Evolutionary conservation across 805 yeast genomes (phyloP), one percentile per base, ranked within the genome.

Genomic region (Saturnispora zaruensis): DNA sequence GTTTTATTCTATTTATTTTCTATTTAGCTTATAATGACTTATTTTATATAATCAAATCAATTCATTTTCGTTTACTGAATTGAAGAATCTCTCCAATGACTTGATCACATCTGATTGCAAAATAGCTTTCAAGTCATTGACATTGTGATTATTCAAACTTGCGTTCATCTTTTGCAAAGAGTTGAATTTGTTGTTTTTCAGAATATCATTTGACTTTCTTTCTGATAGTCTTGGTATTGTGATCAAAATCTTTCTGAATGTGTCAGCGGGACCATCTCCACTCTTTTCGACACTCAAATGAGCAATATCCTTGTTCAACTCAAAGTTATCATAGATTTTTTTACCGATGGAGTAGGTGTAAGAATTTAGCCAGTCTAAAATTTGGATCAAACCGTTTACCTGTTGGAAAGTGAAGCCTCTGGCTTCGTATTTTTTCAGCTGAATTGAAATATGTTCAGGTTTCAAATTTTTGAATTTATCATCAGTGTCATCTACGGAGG

Each of bases 161-260:
- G 41, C 30, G 34, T 28, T 43, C 26, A 58, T 8, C 8, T 49
- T 53, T 23, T 37, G 42, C 9, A 57, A 21, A 3, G 51, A 37
- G 37, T 44, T 41, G 21, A 52, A 48, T 2, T 33, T 34, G 7
- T 42, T 6, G 40, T 65, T 66, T 14, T 66, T 58, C 28, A 67
- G 64, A 2, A 82, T 64, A 20, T 71, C 66, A 43, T 73, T 72
- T 0, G 81, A 76, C 48, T 74, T 74, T 2, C 72, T 60, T 8
- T 70, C 73, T 2, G 85, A 81, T 73, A 84, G 72, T 54, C 72
- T 67, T 49, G 77, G 79, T 54, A 84, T 72, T 50, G 82, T 82
- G 46, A 74, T 71, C 25, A 84, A 54, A 49, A 80, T 71, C 54
- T 75, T 75, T 4, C 71, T 54, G 55, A 71, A 75, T 0, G 80